phyloP scores from a whole-genome alignment of 768 basidiomycete species.

The Phylloporus arenicola region DNA sequence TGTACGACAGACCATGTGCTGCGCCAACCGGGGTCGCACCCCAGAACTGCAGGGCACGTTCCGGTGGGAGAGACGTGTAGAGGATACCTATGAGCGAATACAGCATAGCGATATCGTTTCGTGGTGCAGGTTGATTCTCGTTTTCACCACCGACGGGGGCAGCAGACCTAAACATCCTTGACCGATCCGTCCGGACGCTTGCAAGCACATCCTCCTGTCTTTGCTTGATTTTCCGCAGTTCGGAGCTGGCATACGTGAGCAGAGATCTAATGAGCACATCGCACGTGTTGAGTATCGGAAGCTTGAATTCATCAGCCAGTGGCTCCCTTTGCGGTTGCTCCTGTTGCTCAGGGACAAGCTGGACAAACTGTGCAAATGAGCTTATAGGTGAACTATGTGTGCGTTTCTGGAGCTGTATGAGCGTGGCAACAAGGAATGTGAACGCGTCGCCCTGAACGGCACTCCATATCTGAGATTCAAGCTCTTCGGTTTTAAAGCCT shows the following conservation, averaged over 20 bases:
- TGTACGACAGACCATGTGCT: constrained; percentile 41
- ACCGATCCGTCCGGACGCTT: constrained; percentile 58
- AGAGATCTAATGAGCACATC: constrained; percentile 69
- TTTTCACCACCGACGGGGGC: constrained; percentile 38
- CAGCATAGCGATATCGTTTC: constrained; percentile 81
- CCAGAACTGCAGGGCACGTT: constrained; percentile 85
- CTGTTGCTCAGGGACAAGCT: constrained; percentile 33
- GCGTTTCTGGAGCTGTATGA: constrained; percentile 50
- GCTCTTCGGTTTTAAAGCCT: constrained; percentile 69
- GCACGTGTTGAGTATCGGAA: constrained; percentile 55
- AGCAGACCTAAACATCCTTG: constrained; percentile 44
- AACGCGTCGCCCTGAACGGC: constrained; percentile 84
- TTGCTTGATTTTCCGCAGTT: constrained; percentile 82
- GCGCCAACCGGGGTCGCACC: constrained; percentile 50
- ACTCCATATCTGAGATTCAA: constrained; percentile 77
- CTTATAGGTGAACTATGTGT: constrained; percentile 28
- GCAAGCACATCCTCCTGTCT: constrained; percentile 83
- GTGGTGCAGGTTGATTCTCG: constrained; percentile 46
- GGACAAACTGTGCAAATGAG: constrained; percentile 38
- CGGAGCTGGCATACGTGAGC: constrained; percentile 73
- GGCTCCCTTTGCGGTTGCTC: constrained; percentile 32
- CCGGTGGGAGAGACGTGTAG: constrained; percentile 66
- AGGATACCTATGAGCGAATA: constrained; percentile 81
- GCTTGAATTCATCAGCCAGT: constrained; percentile 41
- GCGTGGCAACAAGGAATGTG: constrained; percentile 56